Evolutionary conservation across 2,329 filamentous ascomycete species (phyloP), one percentile per base, ranked within the genome.

Genomic region (Diplodia sapinea): DNA sequence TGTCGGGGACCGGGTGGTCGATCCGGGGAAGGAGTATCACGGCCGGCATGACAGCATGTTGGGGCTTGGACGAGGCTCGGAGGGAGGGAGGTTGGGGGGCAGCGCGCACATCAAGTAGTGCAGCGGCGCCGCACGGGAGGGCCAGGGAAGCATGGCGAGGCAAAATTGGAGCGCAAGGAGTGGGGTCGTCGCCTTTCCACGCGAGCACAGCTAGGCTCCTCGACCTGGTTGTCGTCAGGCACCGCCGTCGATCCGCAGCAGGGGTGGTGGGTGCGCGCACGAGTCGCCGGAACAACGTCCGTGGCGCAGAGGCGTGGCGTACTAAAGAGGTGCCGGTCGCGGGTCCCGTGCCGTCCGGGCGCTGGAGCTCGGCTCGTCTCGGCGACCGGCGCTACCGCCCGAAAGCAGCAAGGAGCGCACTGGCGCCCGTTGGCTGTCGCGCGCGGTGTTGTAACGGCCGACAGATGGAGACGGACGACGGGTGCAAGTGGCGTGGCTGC

Each of bases 1-100:
- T 66, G 52, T 66, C 51, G 23, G 59, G 59, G 31, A 51, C 64
- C 38, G 57, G 8, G 13, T 38, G 52, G 63, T 15, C 52, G 40
- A 38, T 31, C 17, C 64, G 64, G 26, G 59, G 29, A 2, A 51
- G 43, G 43, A 47, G 59, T 50, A 63, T 63, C 59, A 63, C 59
- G 59, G 47, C 59, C 43, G 59, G 59, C 59, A 63, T 63, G 59
- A 63, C 59, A 51, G 59, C 59, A 63, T 63, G 17, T 63, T 63
- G 40, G 43, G 43, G 9, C 8, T n/a, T 40, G 26, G 17, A 33
- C 2, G 57, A 31, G 38, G 43, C 11, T 8, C 26, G 15, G 20
- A 7, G 13, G 15, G 6, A 4, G n/a, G n/a, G n/a, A 9, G 17
- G 17, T 20, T 13, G 36, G 57, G 2, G 26, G 57, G 8, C 57